Percentiles rank a stretch among this genome's conserved stretches.
These are phyloP conservation scores for Termitomyces sp. DNA, from an alignment of 768 basidiomycete species.

Conservation along the genomic window DNA sequence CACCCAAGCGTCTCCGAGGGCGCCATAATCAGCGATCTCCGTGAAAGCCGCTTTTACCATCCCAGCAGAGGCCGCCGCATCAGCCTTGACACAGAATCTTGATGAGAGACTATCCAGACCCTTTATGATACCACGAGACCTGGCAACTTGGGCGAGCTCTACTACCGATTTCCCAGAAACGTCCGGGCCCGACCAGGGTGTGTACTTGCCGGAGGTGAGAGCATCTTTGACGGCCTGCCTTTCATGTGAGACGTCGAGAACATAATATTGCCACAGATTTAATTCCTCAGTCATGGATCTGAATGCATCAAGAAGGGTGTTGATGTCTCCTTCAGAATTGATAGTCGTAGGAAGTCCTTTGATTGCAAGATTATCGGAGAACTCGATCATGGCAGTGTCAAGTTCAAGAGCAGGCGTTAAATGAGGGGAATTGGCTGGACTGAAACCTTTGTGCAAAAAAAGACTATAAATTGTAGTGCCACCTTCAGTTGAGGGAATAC, in stretches of 20 bases:
- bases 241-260: slow-evolving; percentile 69
- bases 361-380: slow-evolving; percentile 60
- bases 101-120: slow-evolving; percentile 57
- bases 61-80: slow-evolving; percentile 63
- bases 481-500: slow-evolving; percentile 14
- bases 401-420: slow-evolving; percentile 89
- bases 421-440: slow-evolving; percentile 87
- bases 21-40: slow-evolving; percentile 39
- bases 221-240: slow-evolving; percentile 50
- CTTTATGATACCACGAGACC: slow-evolving; percentile 45
- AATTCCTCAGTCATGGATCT: slow-evolving; percentile 52
- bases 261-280: slow-evolving; percentile 92
- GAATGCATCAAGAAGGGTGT: slow-evolving; percentile 60
- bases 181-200: slow-evolving; percentile 56
- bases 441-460: slow-evolving; percentile 59
- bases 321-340: slow-evolving; percentile 61
- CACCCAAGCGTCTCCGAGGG: slow-evolving; percentile 68
- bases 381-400: slow-evolving; percentile 79
- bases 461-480: background rate
- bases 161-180: slow-evolving; percentile 53
- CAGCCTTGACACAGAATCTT: slow-evolving; percentile 63
- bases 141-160: slow-evolving; percentile 63
- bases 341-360: slow-evolving; percentile 71
- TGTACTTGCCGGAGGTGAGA: slow-evolving; percentile 39
- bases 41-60: slow-evolving; percentile 66